Percentiles rank a stretch among this genome's conserved stretches.
Conservation (phyloP, 352 stramenopile species). For the Albugo candida region DNA sequence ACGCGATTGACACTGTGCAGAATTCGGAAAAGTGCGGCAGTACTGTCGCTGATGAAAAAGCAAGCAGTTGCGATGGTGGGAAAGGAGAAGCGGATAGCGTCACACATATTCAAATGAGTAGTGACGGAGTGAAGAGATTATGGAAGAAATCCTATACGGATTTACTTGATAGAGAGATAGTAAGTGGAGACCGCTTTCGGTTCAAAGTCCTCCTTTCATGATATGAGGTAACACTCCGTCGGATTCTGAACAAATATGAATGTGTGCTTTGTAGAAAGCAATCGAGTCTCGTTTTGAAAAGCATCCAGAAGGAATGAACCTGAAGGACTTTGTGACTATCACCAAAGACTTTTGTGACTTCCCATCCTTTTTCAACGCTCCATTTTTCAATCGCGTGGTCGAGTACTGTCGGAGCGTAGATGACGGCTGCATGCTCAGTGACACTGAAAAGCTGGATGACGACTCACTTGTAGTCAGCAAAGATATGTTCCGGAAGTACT, state of each 20-base stretch:
- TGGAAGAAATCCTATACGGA: too few relatives aligned
- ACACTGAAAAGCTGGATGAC: conserved; percentile 4
- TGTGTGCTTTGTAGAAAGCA: conserved; percentile 13
- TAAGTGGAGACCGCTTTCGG: too few relatives aligned
- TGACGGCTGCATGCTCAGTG: too few relatives aligned
- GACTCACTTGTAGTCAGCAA: conserved; percentile 43
- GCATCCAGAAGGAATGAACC: conserved; percentile 66
- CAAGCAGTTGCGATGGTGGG: too few relatives aligned
- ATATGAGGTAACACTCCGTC: too few relatives aligned
- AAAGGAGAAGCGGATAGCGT: too few relatives aligned
- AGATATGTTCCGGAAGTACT: conserved; percentile 87
- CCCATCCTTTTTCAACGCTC: conserved; percentile 96
- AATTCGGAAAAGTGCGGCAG: conserved; percentile 7
- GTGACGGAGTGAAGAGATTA: too few relatives aligned
- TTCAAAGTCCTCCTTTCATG: too few relatives aligned
- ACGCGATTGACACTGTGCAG: conserved; percentile 3
- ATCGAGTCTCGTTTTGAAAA: conserved; percentile 64
- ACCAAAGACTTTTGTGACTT: conserved; percentile 96
- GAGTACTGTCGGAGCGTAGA: conserved; percentile 3
- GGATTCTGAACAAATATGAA: background rate
- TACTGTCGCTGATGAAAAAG: background rate
- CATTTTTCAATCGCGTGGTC: conserved; percentile 87
- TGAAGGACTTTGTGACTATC: conserved; percentile 83
- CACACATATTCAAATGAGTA: too few relatives aligned
- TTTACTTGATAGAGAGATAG: too few relatives aligned